phyloP scores from a whole-genome alignment of 2,329 filamentous ascomycete genomes.

The Didymosphaeria variabile region DNA sequence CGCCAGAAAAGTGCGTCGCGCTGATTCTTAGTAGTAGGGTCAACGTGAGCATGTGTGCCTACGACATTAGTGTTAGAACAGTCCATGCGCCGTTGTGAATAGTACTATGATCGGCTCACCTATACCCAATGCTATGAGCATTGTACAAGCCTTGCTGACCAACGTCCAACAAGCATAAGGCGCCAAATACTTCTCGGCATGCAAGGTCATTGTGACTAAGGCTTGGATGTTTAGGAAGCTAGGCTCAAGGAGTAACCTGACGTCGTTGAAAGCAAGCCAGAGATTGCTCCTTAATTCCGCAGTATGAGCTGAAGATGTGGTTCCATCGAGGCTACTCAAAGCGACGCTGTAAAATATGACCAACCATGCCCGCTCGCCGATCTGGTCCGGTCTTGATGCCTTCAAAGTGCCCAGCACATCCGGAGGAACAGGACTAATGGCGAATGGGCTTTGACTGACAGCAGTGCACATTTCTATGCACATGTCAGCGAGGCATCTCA shows the following conservation, averaged over 20 bases:
- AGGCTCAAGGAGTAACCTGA: slow-evolving; percentile 14
- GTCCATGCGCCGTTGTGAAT: neutral
- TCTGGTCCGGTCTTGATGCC: slow-evolving; percentile 1
- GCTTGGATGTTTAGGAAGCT: slow-evolving; percentile 10
- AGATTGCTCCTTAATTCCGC: slow-evolving; percentile 12
- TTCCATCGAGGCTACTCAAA: neutral
- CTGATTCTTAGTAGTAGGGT: slow-evolving; percentile 7
- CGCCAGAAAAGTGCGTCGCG: slow-evolving; percentile 13
- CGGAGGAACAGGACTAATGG: neutral
- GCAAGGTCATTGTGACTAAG: slow-evolving; percentile 7
- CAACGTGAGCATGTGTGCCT: slow-evolving; percentile 8
- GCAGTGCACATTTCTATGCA: neutral
- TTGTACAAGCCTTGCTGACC: slow-evolving; percentile 14
- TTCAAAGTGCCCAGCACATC: slow-evolving; percentile 10
- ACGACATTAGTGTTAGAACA: neutral
- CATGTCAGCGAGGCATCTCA: neutral
- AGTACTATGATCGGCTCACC: neutral
- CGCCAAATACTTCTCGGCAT: slow-evolving; percentile 8
- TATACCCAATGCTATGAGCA: slow-evolving; percentile 15
- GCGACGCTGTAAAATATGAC: slow-evolving; percentile 20
- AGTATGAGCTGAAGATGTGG: neutral
- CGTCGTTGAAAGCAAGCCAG: slow-evolving; percentile 17
- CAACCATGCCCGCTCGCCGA: slow-evolving; percentile 13
- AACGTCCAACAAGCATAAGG: slow-evolving; percentile 15
- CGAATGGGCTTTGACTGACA: neutral